Evolutionary conservation across 768 basidiomycete species (phyloP).

Genomic region (Pleurotus giganteus): DNA sequence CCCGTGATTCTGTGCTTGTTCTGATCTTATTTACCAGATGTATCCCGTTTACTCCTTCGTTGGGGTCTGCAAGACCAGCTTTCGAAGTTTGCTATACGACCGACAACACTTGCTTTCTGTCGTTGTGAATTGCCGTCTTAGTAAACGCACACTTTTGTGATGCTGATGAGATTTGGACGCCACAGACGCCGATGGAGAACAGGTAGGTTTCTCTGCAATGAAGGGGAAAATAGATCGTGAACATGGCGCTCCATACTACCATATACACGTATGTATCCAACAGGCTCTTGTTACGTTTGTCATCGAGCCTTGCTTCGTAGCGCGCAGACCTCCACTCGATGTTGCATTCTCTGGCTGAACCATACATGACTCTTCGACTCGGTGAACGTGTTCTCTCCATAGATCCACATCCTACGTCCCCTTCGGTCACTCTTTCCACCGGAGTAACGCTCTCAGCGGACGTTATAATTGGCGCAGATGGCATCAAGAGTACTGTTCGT

Average conservation of each 20-base stretch:
- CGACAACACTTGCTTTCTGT: slow-evolving; percentile 35
- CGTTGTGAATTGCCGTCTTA: slow-evolving; percentile 30
- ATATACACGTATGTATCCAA: slow-evolving; percentile 26
- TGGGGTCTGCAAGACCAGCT: slow-evolving; percentile 47
- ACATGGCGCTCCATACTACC: slow-evolving; percentile 28
- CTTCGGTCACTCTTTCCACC: slow-evolving; percentile 34
- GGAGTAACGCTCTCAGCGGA: slow-evolving; percentile 37
- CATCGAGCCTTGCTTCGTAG: slow-evolving; percentile 24
- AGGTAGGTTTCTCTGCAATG: slow-evolving; percentile 33
- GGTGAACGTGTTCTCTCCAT: slow-evolving; percentile 29
- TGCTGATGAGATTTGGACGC: slow-evolving; percentile 36
- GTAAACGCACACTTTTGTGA: neutral
- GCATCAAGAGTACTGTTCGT: slow-evolving; percentile 38
- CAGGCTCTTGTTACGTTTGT: slow-evolving; percentile 16
- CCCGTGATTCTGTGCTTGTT: neutral
- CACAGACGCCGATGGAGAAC: slow-evolving; percentile 56
- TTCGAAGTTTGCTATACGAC: slow-evolving; percentile 32
- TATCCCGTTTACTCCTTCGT: slow-evolving; percentile 39
- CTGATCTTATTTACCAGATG: slow-evolving; percentile 23
- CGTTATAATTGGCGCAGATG: slow-evolving; percentile 40
- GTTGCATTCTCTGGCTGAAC: slow-evolving; percentile 29
- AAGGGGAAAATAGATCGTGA: slow-evolving; percentile 22
- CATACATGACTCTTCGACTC: slow-evolving; percentile 32
- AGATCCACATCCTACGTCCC: slow-evolving; percentile 16
- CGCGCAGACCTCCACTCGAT: slow-evolving; percentile 48